A percentile compares a stretch with the other conserved stretches of the same genome.
Conservation (phyloP, 768 basidiomycete species). For the Lactarius indigo region DNA sequence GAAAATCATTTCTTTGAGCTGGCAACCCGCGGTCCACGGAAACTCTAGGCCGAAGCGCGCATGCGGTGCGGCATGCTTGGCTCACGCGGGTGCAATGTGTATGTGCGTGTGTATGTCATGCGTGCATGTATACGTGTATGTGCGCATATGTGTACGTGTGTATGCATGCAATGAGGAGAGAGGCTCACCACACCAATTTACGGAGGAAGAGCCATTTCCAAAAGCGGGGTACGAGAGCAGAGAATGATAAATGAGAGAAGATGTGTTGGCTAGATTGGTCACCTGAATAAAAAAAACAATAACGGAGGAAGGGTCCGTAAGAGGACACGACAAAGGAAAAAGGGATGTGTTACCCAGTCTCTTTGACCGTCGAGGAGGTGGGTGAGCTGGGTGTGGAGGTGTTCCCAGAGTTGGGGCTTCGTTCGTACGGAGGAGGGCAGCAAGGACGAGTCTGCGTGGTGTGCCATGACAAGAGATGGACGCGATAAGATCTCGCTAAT, state of each 20-base stretch:
- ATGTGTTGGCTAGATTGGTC: slow-evolving; percentile 82
- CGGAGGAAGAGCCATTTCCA: slow-evolving; percentile 59
- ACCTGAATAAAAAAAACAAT: slow-evolving; percentile 44
- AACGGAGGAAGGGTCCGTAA: slow-evolving; percentile 8
- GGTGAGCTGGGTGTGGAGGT: slow-evolving; percentile 62
- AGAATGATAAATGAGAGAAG: slow-evolving; percentile 76
- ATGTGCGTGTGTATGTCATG: background rate
- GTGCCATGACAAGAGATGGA: slow-evolving; percentile 46
- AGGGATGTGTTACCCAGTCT: slow-evolving; percentile 61
- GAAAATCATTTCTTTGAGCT: slow-evolving; percentile 30
- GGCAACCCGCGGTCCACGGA: slow-evolving; percentile 25
- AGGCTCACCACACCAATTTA: slow-evolving; percentile 90
- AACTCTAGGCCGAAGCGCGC: background rate
- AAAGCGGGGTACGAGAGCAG: slow-evolving; percentile 69
- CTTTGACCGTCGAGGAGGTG: slow-evolving; percentile 61
- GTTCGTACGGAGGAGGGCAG: slow-evolving; percentile 67
- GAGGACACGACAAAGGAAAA: background rate
- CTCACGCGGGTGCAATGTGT: background rate
- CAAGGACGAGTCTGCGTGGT: slow-evolving; percentile 76
- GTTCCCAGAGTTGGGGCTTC: slow-evolving; percentile 78
- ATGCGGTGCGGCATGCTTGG: background rate
- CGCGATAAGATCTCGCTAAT: slow-evolving; percentile 22
- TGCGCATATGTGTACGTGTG: background rate
- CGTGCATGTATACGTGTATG: background rate
- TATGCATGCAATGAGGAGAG: slow-evolving; percentile 7